Evolutionary conservation across 2,329 filamentous ascomycete genomes (phyloP), one percentile per base, ranked within the genome.

Genomic region (Magnaporthales sp.): DNA sequence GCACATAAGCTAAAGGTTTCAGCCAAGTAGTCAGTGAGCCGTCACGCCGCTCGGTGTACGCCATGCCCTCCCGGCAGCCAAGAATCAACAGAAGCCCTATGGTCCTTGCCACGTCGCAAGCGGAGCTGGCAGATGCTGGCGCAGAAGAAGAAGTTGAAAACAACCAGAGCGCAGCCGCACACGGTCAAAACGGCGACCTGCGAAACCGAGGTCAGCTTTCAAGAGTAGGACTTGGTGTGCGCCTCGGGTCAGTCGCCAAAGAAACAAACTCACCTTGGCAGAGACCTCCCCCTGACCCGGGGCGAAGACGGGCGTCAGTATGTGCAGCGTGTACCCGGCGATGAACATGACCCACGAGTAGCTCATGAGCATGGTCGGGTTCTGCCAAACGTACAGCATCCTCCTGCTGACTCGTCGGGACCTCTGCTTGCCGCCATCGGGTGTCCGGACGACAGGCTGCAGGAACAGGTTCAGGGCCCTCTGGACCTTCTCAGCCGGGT

Each of bases 261-360:
- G 62, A 56, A 32, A 27, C 51, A n/a, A 24, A 22, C 51, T 10
- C 22, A 63, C 65, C 29, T 24, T 66, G 30, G 56, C 7, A 19
- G 65, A 66, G 58, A 62, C 60, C 56, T 66, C 58, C 24, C 54
- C 56, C 22, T 46, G 65, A 13, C 54, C 19, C 19, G 65, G 65
- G n/a, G 51, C 56, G 27, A 66, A 66, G 1, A 62, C 65, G 5
- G 65, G 65, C 11, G 65, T 66, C 31, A 66, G 54, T 31, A 66
- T 31, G 26, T 66, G 65, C 65, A 66, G 30, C 27, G 56, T 58
- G 29, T 66, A 66, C 32, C 65, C 65, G 29, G 62, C 65, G 30
- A 66, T 56, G 32, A 66, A 66, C 26, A 66, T 51, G n/a, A 66
- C 65, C 65, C 65, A 66, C 3, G 65, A 66, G 32, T 66, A 66